Evolutionary conservation across 2,329 filamentous ascomycete species (phyloP).

Genomic region (Beauveria bassiana): DNA sequence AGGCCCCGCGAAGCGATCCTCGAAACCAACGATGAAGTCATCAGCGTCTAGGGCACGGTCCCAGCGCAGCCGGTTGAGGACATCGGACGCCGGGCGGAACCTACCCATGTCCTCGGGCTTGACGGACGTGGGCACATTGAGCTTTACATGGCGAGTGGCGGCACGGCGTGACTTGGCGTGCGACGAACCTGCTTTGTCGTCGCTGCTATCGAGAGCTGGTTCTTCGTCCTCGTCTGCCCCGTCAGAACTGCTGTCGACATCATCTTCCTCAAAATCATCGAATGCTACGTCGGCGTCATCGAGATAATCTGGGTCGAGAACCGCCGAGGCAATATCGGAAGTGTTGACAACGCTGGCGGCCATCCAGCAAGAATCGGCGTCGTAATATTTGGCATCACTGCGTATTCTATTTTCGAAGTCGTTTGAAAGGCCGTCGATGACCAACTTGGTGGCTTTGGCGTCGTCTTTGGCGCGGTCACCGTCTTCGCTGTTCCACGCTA

Average conservation of each 20-base stretch:
- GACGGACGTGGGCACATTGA: constrained; percentile 11
- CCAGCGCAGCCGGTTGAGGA: constrained; percentile 53
- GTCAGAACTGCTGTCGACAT: constrained; percentile 12
- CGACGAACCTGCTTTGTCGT: constrained; percentile 12
- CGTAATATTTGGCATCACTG: constrained; percentile 39
- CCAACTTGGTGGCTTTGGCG: constrained; percentile 31
- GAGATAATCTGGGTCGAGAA: constrained; percentile 42
- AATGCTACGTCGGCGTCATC: constrained; percentile 26
- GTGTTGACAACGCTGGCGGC: constrained; percentile 31
- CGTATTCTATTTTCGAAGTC: constrained; percentile 43
- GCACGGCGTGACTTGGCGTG: constrained; percentile 8
- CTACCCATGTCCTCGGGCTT: constrained; percentile 32
- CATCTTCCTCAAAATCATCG: constrained; percentile 34
- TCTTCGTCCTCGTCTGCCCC: background rate
- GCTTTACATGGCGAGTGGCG: constrained; percentile 6
- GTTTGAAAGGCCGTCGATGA: constrained; percentile 35
- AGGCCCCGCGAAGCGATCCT: constrained; percentile 50
- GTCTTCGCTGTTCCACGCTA: constrained; percentile 29
- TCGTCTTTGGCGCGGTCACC: constrained; percentile 30
- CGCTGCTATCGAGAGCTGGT: background rate
- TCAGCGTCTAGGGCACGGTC: constrained; percentile 43
- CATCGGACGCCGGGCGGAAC: constrained; percentile 49
- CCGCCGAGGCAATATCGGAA: constrained; percentile 33
- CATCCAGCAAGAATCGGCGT: constrained; percentile 42
- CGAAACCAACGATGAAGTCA: constrained; percentile 52